These are phyloP conservation scores for Colletotrichum abscissum DNA, from an alignment of 2,329 filamentous ascomycete species.

Conservation along the genomic window DNA sequence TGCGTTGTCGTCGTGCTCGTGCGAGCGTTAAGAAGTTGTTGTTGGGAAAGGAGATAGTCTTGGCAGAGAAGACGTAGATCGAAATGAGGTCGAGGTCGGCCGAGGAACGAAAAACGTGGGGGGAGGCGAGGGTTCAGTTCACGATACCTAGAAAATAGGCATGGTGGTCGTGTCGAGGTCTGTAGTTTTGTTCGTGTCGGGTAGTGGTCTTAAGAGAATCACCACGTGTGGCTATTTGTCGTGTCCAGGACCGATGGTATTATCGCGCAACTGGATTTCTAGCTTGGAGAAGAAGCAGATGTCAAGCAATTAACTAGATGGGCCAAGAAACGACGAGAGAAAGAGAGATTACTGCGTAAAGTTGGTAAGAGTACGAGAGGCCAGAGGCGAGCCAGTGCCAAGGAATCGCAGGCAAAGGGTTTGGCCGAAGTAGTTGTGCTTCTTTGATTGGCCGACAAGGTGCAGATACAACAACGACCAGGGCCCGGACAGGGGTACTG, in stretches of 20 bases:
- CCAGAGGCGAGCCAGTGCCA: neutral
- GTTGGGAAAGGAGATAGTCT: neutral
- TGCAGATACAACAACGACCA: conserved; percentile 9
- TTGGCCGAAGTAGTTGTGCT: conserved; percentile 5
- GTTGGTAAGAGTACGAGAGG: neutral
- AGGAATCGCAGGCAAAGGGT: conserved; percentile 14
- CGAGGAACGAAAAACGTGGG: neutral
- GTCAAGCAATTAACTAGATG: neutral
- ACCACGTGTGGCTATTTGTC: neutral
- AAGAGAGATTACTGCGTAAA: neutral
- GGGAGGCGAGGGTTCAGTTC: conserved; percentile 4
- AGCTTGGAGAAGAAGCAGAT: neutral
- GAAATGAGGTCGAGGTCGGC: neutral
- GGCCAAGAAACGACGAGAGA: neutral
- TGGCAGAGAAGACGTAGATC: neutral
- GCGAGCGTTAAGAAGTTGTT: neutral
- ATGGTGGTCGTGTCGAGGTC: neutral
- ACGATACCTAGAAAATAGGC: conserved; percentile 8
- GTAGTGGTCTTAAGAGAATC: neutral
- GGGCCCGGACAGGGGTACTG: conserved; percentile 13
- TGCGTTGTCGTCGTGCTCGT: neutral
- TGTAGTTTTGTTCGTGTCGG: neutral
- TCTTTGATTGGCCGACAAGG: conserved; percentile 29
- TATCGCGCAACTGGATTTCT: neutral
- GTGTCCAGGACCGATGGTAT: neutral